Conservation (phyloP, 176 grass and related monocot species). For the Urochloa ruziziensis region DNA sequence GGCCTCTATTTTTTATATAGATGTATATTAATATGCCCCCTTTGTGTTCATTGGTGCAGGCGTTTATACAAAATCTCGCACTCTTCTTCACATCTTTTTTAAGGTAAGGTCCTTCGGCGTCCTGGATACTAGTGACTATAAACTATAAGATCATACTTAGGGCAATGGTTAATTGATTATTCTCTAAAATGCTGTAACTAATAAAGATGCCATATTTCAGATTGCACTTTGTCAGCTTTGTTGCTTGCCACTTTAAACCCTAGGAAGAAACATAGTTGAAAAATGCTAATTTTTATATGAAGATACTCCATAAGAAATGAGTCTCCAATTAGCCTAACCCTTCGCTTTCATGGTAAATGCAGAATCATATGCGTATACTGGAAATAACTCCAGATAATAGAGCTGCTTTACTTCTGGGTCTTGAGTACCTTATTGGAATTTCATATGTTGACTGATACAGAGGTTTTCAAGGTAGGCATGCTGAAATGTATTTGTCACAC, state of each 20-base stretch:
- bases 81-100: constrained; percentile 96
- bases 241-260: not conserved
- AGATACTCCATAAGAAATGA: not conserved
- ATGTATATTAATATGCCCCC: not conserved
- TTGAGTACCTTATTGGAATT: constrained; percentile 95
- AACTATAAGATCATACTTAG: not conserved
- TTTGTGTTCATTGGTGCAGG: constrained; percentile 36
- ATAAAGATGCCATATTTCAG: not conserved
- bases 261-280: not conserved
- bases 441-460: constrained; percentile 99
- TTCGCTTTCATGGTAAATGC: constrained; percentile 4
- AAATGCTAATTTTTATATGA: constrained; percentile 10
- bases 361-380: constrained; percentile 86
- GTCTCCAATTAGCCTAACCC: constrained; percentile 6
- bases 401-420: constrained; percentile 72
- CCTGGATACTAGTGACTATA: not conserved
- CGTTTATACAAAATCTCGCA: constrained; percentile 98
- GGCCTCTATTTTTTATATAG: not conserved
- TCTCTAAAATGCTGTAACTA: constrained; percentile 6
- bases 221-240: not conserved
- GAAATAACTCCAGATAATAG: constrained; percentile 85
- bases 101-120: constrained; percentile 57
- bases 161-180: not conserved
- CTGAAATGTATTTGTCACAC: constrained; percentile 19
- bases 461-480: constrained; percentile 90